These are phyloP conservation scores for Cutaneotrichosporon mucoides DNA, from an alignment of 1,284 basidiomycete species.

Conservation along the genomic window DNA sequence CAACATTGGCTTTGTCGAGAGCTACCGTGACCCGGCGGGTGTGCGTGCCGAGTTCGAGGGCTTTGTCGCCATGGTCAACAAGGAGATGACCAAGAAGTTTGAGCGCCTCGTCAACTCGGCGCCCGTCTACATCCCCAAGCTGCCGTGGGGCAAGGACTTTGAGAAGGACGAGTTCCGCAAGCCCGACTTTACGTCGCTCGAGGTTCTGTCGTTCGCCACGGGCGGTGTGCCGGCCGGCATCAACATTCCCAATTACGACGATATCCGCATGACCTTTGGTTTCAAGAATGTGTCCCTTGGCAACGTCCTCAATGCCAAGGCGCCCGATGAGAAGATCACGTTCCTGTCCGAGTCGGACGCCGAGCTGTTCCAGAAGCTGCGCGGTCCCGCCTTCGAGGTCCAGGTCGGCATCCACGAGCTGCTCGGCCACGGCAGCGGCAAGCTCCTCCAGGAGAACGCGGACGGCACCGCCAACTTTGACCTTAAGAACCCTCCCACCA, in stretches of 20 bases:
- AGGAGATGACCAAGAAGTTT: constrained; percentile 72
- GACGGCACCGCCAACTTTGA: constrained; percentile 20
- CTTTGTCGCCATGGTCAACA: constrained; percentile 82
- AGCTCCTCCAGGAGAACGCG: constrained; percentile 16
- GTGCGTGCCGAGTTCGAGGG: constrained; percentile 76
- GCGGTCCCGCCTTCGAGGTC: constrained; percentile 20
- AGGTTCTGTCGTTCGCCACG: constrained; percentile 22
- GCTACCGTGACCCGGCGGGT: constrained; percentile 56
- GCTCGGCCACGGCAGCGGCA: constrained; percentile 20
- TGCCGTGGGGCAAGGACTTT: constrained; percentile 77
- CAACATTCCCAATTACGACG: constrained; percentile 17
- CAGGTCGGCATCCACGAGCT: constrained; percentile 25
- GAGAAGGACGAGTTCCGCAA: constrained; percentile 64
- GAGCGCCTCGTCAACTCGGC: constrained; percentile 68
- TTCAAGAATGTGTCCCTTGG: constrained; percentile 23
- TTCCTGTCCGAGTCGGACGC: constrained; percentile 17
- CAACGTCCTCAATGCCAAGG: constrained; percentile 22
- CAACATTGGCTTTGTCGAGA: constrained; percentile 56
- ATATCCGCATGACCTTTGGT: constrained; percentile 16
- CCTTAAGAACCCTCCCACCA: constrained; percentile 12
- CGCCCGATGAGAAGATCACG: constrained; percentile 21
- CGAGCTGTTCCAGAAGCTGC: constrained; percentile 12
- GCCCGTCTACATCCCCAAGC: constrained; percentile 67
- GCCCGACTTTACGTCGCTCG: constrained; percentile 70
- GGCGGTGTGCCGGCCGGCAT: constrained; percentile 21